These are phyloP conservation scores for Phialocephala sp. DNA, from an alignment of 2,329 filamentous ascomycete species.

Conservation along the genomic window DNA sequence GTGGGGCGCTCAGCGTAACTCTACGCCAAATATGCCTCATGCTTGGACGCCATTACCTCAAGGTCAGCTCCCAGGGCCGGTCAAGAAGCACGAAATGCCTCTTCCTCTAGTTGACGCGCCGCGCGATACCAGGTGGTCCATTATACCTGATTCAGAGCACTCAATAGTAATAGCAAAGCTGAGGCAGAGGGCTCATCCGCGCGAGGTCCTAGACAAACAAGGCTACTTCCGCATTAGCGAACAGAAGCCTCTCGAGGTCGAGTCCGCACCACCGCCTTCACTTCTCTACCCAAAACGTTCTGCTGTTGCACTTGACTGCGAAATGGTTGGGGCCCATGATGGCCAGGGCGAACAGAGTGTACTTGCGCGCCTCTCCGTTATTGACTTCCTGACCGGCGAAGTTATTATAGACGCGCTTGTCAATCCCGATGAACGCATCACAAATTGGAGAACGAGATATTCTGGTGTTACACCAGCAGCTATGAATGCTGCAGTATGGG, in stretches of 20 bases:
- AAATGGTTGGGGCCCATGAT: neutral
- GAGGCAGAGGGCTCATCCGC: neutral
- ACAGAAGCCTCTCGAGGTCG: neutral
- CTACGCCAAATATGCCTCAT: neutral
- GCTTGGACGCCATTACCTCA: neutral
- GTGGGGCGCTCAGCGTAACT: neutral
- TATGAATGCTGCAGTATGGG: neutral
- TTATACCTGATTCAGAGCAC: neutral
- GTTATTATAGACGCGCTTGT: neutral
- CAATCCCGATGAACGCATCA: neutral
- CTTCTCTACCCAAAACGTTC: neutral
- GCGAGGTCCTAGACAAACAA: neutral
- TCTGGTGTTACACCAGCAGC: neutral
- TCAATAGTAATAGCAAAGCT: neutral
- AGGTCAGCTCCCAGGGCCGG: neutral
- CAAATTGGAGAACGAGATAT: conserved; percentile 2
- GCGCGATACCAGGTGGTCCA: neutral
- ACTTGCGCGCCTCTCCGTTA: neutral
- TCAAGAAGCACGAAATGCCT: neutral
- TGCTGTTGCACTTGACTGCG: neutral
- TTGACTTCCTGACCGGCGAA: neutral
- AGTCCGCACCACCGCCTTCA: neutral
- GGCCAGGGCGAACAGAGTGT: neutral
- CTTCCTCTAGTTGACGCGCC: neutral
- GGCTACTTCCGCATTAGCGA: neutral